Percentiles rank a stretch among this genome's conserved stretches.
phyloP scores from a whole-genome alignment of 2,329 filamentous ascomycete genomes.

The Alternaria arbusti region DNA sequence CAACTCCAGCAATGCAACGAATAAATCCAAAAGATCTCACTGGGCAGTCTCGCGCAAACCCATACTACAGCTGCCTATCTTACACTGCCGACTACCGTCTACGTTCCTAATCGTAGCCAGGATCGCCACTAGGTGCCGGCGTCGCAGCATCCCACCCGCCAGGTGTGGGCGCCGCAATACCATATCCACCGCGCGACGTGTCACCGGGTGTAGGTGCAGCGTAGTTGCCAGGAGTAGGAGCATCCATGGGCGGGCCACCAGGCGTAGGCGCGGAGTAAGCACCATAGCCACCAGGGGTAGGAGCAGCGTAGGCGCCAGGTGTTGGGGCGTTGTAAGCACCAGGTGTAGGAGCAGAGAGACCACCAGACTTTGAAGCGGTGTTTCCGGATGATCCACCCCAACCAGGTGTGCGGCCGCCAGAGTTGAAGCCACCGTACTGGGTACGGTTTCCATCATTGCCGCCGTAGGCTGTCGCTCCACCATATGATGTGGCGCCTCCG shows the following conservation, averaged over 20 bases:
- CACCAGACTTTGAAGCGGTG: slow-evolving; percentile 34
- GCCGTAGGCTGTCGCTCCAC: slow-evolving; percentile 51
- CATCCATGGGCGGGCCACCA: slow-evolving; percentile 45
- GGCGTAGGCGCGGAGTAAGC: slow-evolving; percentile 48
- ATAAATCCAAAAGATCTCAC: background rate
- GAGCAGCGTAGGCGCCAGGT: slow-evolving; percentile 46
- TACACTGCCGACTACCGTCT: background rate
- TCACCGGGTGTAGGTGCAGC: slow-evolving; percentile 48
- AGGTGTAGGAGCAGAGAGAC: slow-evolving; percentile 40
- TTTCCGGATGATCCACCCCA: slow-evolving; percentile 63
- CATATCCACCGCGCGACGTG: slow-evolving; percentile 35
- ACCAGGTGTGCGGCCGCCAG: slow-evolving; percentile 57
- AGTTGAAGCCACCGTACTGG: slow-evolving; percentile 58
- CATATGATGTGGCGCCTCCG: slow-evolving; percentile 75
- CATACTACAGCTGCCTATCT: background rate
- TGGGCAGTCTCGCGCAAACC: slow-evolving; percentile 1
- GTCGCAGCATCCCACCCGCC: slow-evolving; percentile 61
- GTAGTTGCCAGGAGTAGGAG: slow-evolving; percentile 50
- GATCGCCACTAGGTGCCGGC: slow-evolving; percentile 35
- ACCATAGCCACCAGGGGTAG: slow-evolving; percentile 44
- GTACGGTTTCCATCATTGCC: slow-evolving; percentile 49
- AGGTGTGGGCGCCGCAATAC: slow-evolving; percentile 64
- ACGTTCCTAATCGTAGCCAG: slow-evolving; percentile 28
- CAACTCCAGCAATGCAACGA: slow-evolving; percentile 25
- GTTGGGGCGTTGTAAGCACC: slow-evolving; percentile 45